These are phyloP conservation scores for Elongisporangium prolatum DNA, from an alignment of 352 stramenopile genomes.

Conservation along the genomic window DNA sequence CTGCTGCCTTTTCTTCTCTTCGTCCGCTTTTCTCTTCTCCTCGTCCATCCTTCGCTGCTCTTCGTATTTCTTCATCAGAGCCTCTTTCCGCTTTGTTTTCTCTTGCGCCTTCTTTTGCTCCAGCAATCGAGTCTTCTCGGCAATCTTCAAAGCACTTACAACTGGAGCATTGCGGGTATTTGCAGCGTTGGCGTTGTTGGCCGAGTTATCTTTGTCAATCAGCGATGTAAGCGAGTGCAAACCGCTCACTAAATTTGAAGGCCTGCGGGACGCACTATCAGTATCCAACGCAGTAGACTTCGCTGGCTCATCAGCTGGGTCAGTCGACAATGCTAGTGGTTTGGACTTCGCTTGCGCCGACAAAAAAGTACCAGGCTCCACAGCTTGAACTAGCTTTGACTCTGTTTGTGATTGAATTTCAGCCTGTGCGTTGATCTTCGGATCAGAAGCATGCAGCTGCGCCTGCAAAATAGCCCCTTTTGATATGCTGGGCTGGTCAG, in stretches of 20 bases:
- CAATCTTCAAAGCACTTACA: slow-evolving; percentile 68
- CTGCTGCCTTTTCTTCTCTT: slow-evolving; percentile 58
- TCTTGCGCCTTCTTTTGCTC: slow-evolving; percentile 71
- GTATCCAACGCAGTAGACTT: neutral
- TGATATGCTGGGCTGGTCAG: neutral
- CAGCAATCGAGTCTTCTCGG: slow-evolving; percentile 50
- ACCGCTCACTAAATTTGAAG: slow-evolving; percentile 61
- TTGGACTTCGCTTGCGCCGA: neutral
- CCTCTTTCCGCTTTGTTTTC: slow-evolving; percentile 57
- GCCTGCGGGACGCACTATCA: slow-evolving; percentile 20
- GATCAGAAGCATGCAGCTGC: neutral
- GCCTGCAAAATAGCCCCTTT: neutral
- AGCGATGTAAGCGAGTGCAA: slow-evolving; percentile 74
- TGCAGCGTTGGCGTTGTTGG: slow-evolving; percentile 16
- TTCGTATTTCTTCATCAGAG: slow-evolving; percentile 64
- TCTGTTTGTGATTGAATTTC: slow-evolving; percentile 17
- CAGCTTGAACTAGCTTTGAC: slow-evolving; percentile 4
- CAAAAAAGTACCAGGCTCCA: neutral
- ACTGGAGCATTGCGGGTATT: slow-evolving; percentile 35
- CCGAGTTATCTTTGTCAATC: slow-evolving; percentile 43
- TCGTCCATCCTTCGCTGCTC: slow-evolving; percentile 55
- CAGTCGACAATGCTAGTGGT: neutral
- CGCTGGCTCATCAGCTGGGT: neutral
- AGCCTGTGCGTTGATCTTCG: neutral
- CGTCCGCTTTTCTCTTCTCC: slow-evolving; percentile 60